Percentiles rank a stretch among this genome's conserved stretches.
Conservation (phyloP, 1,284 basidiomycete genomes). For the Hemileia vastatrix region DNA sequence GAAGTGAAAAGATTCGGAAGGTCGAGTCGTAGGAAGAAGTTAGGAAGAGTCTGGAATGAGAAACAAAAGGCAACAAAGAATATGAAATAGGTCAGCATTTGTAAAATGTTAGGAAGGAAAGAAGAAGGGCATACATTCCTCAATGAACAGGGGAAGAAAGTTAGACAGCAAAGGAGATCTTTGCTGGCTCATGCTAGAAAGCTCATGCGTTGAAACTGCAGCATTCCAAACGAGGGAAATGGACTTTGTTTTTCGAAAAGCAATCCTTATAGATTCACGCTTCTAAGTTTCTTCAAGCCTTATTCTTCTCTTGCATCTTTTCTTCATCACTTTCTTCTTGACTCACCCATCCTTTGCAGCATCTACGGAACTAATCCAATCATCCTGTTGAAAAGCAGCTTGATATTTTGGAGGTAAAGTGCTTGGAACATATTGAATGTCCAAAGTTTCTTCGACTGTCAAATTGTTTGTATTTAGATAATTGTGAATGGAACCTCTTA, state of each 20-base stretch:
- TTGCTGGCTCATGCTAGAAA: background rate
- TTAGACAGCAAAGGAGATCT: background rate
- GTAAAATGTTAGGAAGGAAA: too few species aligned
- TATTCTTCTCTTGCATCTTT: background rate
- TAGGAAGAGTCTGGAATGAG: too few species aligned
- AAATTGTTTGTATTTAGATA: slow-evolving; percentile 65
- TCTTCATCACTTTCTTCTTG: background rate
- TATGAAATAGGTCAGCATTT: too few species aligned
- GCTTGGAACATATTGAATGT: slow-evolving; percentile 86
- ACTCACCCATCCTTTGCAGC: slow-evolving; percentile 20
- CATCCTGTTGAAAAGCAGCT: slow-evolving; percentile 73
- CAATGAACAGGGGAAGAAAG: background rate
- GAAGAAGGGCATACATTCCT: slow-evolving; percentile 40
- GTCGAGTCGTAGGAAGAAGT: too few species aligned
- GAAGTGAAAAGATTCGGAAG: too few species aligned
- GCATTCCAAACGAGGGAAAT: slow-evolving; percentile 35
- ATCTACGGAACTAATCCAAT: slow-evolving; percentile 85
- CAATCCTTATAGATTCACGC: slow-evolving; percentile 49
- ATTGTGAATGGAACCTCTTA: slow-evolving; percentile 62
- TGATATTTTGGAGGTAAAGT: slow-evolving; percentile 77
- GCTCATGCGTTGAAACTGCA: too few species aligned
- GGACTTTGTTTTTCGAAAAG: slow-evolving; percentile 59
- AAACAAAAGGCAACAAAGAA: slow-evolving; percentile 25
- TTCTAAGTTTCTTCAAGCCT: too few species aligned
- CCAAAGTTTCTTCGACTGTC: slow-evolving; percentile 45